Percentiles rank a stretch among this genome's conserved stretches.
These are phyloP conservation scores for Syncephalastrum contaminatum DNA, from an alignment of 371 early-diverging fungal species.

Conservation along the genomic window DNA sequence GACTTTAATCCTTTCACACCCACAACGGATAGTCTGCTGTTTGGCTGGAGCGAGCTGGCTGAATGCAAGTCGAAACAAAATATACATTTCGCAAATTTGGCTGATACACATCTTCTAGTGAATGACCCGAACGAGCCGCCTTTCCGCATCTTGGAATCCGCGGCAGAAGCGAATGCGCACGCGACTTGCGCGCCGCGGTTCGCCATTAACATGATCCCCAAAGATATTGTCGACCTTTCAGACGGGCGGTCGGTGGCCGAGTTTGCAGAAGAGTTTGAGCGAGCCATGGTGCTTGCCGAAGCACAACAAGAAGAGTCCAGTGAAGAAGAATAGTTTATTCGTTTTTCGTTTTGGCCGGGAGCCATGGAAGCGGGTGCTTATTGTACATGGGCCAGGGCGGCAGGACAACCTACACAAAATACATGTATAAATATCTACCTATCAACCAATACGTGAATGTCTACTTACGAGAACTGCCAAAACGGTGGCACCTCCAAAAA, in stretches of 20 bases:
- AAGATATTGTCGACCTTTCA: conserved; percentile 77
- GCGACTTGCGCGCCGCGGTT: conserved; percentile 52
- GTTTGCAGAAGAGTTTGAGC: conserved; percentile 68
- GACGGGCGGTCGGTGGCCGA: conserved; percentile 70
- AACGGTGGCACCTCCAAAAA: conserved; percentile 13
- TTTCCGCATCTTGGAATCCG: conserved; percentile 50
- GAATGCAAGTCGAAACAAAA: conserved; percentile 27
- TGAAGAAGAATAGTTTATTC: conserved; percentile 9
- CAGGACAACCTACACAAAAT: conserved; percentile 10
- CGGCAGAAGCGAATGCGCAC: conserved; percentile 46
- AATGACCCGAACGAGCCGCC: conserved; percentile 24
- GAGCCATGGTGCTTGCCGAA: conserved; percentile 34
- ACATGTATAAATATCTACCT: background rate
- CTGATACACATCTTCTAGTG: conserved; percentile 8
- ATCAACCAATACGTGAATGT: background rate
- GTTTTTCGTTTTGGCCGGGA: conserved; percentile 1
- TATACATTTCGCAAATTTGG: too few relatives aligned
- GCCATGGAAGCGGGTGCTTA: conserved; percentile 18
- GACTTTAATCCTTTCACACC: conserved; percentile 88
- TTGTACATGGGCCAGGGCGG: conserved; percentile 29
- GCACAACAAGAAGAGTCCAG: conserved; percentile 3
- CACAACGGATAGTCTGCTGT: conserved; percentile 79
- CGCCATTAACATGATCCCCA: conserved; percentile 69
- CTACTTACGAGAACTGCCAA: conserved; percentile 10
- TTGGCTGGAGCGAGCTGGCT: conserved; percentile 76